Percentiles rank a stretch among this genome's conserved stretches.
phyloP scores from a whole-genome alignment of 2,329 filamentous ascomycete species.

The Cladophialophora chaetospira region DNA sequence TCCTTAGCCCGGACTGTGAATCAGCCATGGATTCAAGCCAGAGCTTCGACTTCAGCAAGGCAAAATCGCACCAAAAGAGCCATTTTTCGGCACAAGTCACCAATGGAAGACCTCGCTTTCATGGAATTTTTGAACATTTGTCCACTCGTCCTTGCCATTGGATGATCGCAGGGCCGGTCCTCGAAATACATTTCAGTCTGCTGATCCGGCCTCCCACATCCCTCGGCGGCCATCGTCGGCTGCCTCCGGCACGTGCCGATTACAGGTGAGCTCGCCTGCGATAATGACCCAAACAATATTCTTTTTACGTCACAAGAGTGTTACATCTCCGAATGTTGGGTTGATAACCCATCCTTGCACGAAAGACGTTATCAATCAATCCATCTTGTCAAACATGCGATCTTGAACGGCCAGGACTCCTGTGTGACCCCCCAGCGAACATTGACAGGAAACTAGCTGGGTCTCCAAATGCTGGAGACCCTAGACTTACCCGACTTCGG shows the following conservation, averaged over 20 bases:
- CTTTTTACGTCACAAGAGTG: constrained; percentile 28
- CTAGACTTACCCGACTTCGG: constrained; percentile 25
- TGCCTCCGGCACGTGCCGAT: constrained; percentile 25
- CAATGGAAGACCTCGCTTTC: constrained; percentile 15
- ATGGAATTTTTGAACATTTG: constrained; percentile 18
- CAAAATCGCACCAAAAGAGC: constrained; percentile 11
- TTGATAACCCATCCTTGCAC: constrained; percentile 6
- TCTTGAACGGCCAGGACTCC: constrained; percentile 1
- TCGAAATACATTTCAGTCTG: neutral
- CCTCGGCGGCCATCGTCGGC: constrained; percentile 11
- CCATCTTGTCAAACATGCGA: constrained; percentile 12
- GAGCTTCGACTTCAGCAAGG: constrained; percentile 1
- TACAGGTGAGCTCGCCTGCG: constrained; percentile 8
- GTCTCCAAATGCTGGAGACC: constrained; percentile 13
- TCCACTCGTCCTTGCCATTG: constrained; percentile 20
- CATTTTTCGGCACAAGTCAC: constrained; percentile 13
- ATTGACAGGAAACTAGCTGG: constrained; percentile 13
- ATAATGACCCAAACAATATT: constrained; percentile 22
- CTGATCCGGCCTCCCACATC: constrained; percentile 15
- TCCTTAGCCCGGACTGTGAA: constrained; percentile 12
- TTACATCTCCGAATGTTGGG: constrained; percentile 3
- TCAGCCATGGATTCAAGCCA: constrained; percentile 10
- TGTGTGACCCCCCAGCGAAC: constrained; percentile 18
- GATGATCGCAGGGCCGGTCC: constrained; percentile 1
- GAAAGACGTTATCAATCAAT: constrained; percentile 25